phyloP scores from a whole-genome alignment of 495 filamentous ascomycete species.

The Platismatia glauca region DNA sequence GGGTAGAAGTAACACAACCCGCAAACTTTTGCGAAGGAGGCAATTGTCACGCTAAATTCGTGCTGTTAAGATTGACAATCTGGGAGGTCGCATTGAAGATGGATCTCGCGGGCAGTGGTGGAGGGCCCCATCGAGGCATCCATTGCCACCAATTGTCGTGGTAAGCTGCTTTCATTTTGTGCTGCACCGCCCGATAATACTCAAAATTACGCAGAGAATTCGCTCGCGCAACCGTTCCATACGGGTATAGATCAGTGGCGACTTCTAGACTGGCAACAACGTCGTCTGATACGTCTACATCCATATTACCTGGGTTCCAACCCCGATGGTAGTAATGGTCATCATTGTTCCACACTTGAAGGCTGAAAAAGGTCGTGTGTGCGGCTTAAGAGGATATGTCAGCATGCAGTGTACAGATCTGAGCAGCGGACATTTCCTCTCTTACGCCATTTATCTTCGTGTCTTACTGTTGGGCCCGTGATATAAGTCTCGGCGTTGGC shows the following conservation, averaged over 20 bases:
- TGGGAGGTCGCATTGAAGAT: neutral
- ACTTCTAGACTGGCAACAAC: neutral
- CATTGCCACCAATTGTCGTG: conserved; percentile 1
- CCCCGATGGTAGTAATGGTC: neutral
- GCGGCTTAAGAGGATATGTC: neutral
- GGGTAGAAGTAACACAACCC: too few species aligned
- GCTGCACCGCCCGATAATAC: neutral
- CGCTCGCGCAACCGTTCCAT: neutral
- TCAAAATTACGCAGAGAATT: neutral
- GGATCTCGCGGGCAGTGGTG: neutral
- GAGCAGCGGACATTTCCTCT: too few species aligned
- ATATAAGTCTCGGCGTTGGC: neutral
- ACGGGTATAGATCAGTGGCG: neutral
- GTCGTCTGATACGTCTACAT: neutral
- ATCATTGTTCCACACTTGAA: conserved; percentile 2
- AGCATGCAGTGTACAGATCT: neutral
- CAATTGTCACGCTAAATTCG: too few species aligned
- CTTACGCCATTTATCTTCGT: conserved; percentile 9
- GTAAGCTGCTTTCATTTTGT: neutral
- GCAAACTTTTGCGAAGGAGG: too few species aligned
- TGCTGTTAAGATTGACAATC: neutral
- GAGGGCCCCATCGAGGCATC: too few species aligned
- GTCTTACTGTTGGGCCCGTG: neutral
- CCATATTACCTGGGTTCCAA: conserved; percentile 3
- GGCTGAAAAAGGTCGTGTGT: neutral